Evolutionary conservation across 805 yeast species (phyloP), one percentile per base, ranked within the genome.

Genomic region (Tetrapisispora iriomotensis): DNA sequence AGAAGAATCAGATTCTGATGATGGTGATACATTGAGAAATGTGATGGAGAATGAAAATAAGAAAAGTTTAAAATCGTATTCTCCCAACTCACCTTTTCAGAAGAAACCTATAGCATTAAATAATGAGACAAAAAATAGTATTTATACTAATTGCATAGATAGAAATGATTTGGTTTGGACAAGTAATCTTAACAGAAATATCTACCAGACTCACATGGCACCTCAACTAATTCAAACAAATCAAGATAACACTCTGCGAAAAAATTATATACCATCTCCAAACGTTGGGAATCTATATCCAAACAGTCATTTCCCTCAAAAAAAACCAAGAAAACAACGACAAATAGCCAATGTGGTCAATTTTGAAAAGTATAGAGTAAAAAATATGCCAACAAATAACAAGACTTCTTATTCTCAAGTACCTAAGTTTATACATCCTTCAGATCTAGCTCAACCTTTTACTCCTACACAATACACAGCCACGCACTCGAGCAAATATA

Each of bases 1-100:
- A 40, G 64, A 58, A 39, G 60, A 49, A 31, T 41, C 44, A 28
- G 53, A 46, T 20, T 37, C 37, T 13, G 38, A 35, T n/a, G 34
- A 31, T 20, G 6, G n/a, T n/a, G n/a, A n/a, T n/a, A n/a, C n/a
- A n/a, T n/a, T n/a, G n/a, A n/a, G n/a, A n/a, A n/a, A n/a, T n/a
- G n/a, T n/a, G n/a, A n/a, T n/a, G n/a, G n/a, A n/a, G n/a, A 27
- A 36, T 20, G 19, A 40, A 4, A 15, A 7, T 26, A 14, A 28
- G 8, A 26, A 25, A 8, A 25, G 13, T 24, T 22, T 14, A 10
- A 27, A n/a, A n/a, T 32, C n/a, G 13, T n/a, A 6, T 27, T 24
- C 30, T 26, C 13, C 21, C 15, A 33, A 26, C 21, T 6, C 14
- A 20, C 13, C 9, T 17, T 15, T 8, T 18, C 14, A 29, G 8